Evolutionary conservation across 371 early-diverging fungal genomes (phyloP), one percentile per base, ranked within the genome.

Genomic region (Circinella umbellata): DNA sequence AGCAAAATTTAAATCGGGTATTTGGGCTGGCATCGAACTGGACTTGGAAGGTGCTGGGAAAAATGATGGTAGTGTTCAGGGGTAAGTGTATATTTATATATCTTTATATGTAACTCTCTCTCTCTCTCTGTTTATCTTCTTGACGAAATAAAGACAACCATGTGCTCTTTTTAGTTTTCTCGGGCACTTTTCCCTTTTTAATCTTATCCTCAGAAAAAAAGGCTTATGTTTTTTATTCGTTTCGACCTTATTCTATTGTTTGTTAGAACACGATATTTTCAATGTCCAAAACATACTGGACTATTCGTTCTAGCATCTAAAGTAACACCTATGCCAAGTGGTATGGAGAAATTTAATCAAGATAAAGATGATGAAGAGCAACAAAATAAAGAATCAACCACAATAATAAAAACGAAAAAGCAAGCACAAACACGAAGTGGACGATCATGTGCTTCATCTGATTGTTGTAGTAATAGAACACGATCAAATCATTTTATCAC

Each of bases 11-110:
- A 91, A 90, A 71, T 83, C 83, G 39, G 95, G 95, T 13, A 68
- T 83, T 6, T 95, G 95, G 95, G 91, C 91, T 13, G 95, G 95
- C 15, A 86, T 95, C 54, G 92, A 92, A 73, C 81, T 95, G 6
- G 94, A 94, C 65, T 66, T 77, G 20, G 76, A 73, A n/a, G 93
- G 91, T 34, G 80, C 85, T 20, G 95, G 95, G 49, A 95, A 94
- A 74, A 94, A 95, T 76, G 88, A 92, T 69, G 95, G 95, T n/a
- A 80, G 81, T 53, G 88, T 91, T 68, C 82, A 83, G 63, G 94
- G 93, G 86, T 88, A 82, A 75, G 80, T 59, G 4, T 37, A 36
- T 60, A 42, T 57, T 61, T 15, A 27, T 18, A 35, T 68, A 27
- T 63, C 37, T 49, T 38, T 36, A 39, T 61, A 42, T 42, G 6